A percentile compares a stretch with the other conserved stretches of the same genome.
Conservation (phyloP, 2,329 filamentous ascomycete genomes). For the Colletotrichum aenigma region DNA sequence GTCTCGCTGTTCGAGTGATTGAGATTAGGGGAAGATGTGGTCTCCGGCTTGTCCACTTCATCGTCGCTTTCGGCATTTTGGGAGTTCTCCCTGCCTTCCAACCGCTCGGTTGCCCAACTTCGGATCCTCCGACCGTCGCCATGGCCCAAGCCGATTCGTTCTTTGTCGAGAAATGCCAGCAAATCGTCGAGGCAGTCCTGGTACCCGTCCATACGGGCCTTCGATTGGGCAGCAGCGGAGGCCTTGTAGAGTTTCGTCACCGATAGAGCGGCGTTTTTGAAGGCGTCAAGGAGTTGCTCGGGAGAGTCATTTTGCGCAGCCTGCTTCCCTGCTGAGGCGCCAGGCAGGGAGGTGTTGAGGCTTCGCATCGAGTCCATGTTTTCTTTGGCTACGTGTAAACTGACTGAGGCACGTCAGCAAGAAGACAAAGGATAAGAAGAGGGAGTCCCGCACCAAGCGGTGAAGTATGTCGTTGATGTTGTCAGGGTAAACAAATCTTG, state of each 20-base stretch:
- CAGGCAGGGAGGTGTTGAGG: conserved; percentile 25
- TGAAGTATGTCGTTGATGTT: conserved; percentile 1
- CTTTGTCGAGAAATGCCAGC: conserved; percentile 81
- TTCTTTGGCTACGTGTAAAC: neutral
- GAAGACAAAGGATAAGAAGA: neutral
- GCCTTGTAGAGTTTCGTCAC: conserved; percentile 97
- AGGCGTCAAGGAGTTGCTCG: conserved; percentile 80
- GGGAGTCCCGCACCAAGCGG: conserved; percentile 16
- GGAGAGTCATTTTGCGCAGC: conserved; percentile 44
- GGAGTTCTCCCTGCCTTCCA: conserved; percentile 65
- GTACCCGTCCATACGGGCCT: conserved; percentile 81
- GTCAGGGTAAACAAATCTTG: conserved; percentile 20
- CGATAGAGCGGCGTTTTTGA: conserved; percentile 89
- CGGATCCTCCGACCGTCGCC: conserved; percentile 73
- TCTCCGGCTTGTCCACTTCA: conserved; percentile 67
- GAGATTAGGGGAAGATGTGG: conserved; percentile 62
- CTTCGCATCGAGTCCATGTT: conserved; percentile 37
- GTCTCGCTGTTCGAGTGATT: conserved; percentile 47
- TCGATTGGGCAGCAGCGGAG: conserved; percentile 77
- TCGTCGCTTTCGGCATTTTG: conserved; percentile 71
- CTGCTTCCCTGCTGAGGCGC: conserved; percentile 25
- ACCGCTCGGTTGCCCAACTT: conserved; percentile 70
- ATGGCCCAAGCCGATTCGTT: conserved; percentile 77
- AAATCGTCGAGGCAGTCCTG: conserved; percentile 94
- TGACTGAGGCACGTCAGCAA: neutral